phyloP scores from a whole-genome alignment of 176 grass and related monocot species.

The Aegilops umbellulata region DNA sequence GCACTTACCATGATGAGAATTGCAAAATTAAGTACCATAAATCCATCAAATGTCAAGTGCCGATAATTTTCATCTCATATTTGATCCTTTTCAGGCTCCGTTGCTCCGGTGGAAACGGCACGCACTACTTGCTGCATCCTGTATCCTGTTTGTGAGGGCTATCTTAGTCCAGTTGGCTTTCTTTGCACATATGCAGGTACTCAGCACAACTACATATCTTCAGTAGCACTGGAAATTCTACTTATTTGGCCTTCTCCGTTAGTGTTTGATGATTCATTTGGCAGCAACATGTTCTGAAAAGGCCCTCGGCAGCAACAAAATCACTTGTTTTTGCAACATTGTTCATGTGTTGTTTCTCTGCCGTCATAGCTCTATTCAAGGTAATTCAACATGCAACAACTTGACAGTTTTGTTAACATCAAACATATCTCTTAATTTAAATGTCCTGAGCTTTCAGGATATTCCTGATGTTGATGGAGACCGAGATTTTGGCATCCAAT shows the following conservation, averaged over 20 bases:
- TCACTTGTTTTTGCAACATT: slow-evolving; percentile 66
- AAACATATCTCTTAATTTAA: background rate
- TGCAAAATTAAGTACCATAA: background rate
- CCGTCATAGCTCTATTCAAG: slow-evolving; percentile 92
- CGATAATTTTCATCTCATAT: background rate
- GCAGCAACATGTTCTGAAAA: slow-evolving; percentile 80
- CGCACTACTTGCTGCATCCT: slow-evolving; percentile 69
- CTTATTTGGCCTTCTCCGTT: background rate
- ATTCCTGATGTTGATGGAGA: slow-evolving; percentile 88
- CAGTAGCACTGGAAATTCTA: background rate
- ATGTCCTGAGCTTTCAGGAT: slow-evolving; percentile 48
- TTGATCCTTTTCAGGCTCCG: slow-evolving; percentile 45
- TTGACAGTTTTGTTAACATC: background rate
- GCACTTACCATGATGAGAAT: background rate
- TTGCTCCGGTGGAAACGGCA: slow-evolving; percentile 75
- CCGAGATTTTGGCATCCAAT: slow-evolving; percentile 68
- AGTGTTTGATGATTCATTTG: slow-evolving; percentile 25
- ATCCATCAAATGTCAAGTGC: background rate
- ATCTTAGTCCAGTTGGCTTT: slow-evolving; percentile 77
- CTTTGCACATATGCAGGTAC: slow-evolving; percentile 91
- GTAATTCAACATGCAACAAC: slow-evolving; percentile 42
- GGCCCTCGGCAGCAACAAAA: slow-evolving; percentile 52
- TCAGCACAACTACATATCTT: slow-evolving; percentile 3
- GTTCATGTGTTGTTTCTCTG: slow-evolving; percentile 90
- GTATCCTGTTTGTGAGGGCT: slow-evolving; percentile 78